Base-by-base conservation (phyloP, 129 eudicot species). In the Centella asiatica region DNA sequence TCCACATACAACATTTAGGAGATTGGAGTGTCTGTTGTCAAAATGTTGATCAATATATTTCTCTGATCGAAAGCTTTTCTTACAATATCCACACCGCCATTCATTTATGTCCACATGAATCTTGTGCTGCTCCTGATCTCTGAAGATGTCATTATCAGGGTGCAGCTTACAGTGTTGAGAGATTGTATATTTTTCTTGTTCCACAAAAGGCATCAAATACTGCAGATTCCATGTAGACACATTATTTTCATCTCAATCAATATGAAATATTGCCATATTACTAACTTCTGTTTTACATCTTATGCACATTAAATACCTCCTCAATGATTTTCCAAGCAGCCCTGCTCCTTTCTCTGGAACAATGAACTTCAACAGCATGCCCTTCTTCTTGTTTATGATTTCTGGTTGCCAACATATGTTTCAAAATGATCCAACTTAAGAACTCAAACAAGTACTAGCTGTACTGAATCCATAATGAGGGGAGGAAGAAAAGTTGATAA, bases 71-170 rank as follows among this genome's bases (percentile, higher is more conserved):
- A 92, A 92, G 74, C 77, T 71, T 78, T 92, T 92, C 79, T 82
- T 92, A 58, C 98, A 92, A 57, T 92, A 92, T 58, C 95, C 96
- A 80, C 96, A 92, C 19, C 85, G 83, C 98, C 98, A 92, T 78
- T 92, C 96, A 69, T 87, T 87, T n/a, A 87, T 52, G 52, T 92
- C 98, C 46, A 77, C 71, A n/a, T 87, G 95, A 66, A 84, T 69
- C 79, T 92, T 92, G 74, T 92, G 94, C 37, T 81, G 74, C 79
- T 92, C 98, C 68, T 92, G 98, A 36, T 92, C 98, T 74, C 96
- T 80, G 62, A 81, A 92, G 19, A 92, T 58, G 77, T 92, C 95
- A 78, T 84, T 87, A 66, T 74, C 76, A 32, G 88, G 86, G 63
- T 92, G 98, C 68, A 92, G 96, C 67, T 80, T 84, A 54, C 98